phyloP scores from a whole-genome alignment of 768 basidiomycete genomes.

The Tricholoma flavovirens region DNA sequence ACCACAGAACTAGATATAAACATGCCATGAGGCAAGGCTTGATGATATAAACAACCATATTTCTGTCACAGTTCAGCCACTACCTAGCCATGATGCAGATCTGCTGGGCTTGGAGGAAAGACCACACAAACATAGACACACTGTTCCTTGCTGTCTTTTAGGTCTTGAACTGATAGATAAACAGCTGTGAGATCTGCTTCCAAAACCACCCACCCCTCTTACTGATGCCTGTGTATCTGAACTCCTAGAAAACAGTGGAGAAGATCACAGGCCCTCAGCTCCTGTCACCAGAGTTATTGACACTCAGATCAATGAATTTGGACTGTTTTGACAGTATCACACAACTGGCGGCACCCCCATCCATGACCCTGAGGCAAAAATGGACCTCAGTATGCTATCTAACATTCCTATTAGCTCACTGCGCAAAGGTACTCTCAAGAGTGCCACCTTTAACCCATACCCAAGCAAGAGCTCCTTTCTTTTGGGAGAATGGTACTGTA shows the following conservation, averaged over 20 bases:
- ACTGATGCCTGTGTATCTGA: not conserved
- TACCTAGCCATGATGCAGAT: no score
- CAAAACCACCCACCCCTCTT: not conserved
- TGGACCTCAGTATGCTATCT: not conserved
- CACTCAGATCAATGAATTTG: not conserved
- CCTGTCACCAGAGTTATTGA: not conserved
- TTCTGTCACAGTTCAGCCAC: no score
- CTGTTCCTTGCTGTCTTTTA: not conserved
- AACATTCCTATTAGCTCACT: not conserved
- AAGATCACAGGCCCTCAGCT: not conserved
- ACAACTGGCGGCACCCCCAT: not conserved
- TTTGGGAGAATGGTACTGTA: constrained; percentile 11
- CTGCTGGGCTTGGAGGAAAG: not conserved
- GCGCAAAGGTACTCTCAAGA: not conserved
- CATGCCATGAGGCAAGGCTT: no score
- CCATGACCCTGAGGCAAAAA: not conserved
- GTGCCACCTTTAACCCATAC: not conserved
- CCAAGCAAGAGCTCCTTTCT: constrained; percentile 9
- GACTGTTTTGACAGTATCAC: not conserved
- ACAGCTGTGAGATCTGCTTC: not conserved
- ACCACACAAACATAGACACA: not conserved
- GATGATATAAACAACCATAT: no score
- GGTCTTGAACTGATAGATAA: not conserved
- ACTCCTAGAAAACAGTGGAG: no score
- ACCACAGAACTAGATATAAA: no score